Percentiles rank a stretch among this genome's conserved stretches.
phyloP scores from a whole-genome alignment of 2,329 filamentous ascomycete genomes.

The Pseudogymnoascus destructans region DNA sequence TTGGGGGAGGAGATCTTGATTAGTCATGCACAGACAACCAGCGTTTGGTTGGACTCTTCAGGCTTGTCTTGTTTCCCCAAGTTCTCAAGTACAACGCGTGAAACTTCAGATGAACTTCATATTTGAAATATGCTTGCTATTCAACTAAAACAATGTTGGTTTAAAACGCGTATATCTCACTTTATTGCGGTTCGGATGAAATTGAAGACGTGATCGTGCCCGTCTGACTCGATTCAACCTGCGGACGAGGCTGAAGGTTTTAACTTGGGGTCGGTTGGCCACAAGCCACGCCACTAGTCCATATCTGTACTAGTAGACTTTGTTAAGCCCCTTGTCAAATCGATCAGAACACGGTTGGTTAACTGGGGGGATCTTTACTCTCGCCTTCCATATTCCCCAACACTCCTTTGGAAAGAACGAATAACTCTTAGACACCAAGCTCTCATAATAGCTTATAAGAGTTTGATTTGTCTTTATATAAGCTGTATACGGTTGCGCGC shows the following conservation, averaged over 20 bases:
- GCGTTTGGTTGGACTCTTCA: neutral
- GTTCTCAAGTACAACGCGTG: neutral
- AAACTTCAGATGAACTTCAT: neutral
- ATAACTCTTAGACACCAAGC: neutral
- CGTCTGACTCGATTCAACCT: constrained; percentile 1
- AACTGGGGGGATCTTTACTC: constrained; percentile 3
- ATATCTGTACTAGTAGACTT: neutral
- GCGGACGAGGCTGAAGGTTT: constrained; percentile 3
- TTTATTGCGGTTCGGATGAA: neutral
- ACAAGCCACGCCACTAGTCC: neutral
- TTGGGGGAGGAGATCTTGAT: neutral
- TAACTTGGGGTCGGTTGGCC: constrained; percentile 1
- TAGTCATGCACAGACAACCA: neutral
- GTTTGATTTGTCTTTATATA: neutral
- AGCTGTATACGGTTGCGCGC: constrained; percentile 4
- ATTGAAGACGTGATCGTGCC: neutral
- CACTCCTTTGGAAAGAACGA: constrained; percentile 3
- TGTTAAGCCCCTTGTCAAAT: constrained; percentile 8
- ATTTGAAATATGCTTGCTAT: neutral
- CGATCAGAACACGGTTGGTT: constrained; percentile 9
- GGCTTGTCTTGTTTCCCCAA: neutral
- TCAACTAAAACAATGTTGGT: neutral
- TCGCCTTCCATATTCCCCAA: constrained; percentile 3
- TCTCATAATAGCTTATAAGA: neutral
- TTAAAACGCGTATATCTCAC: neutral